Conservation (phyloP, 148 eudicot genomes). For the Linanthus parryae region DNA sequence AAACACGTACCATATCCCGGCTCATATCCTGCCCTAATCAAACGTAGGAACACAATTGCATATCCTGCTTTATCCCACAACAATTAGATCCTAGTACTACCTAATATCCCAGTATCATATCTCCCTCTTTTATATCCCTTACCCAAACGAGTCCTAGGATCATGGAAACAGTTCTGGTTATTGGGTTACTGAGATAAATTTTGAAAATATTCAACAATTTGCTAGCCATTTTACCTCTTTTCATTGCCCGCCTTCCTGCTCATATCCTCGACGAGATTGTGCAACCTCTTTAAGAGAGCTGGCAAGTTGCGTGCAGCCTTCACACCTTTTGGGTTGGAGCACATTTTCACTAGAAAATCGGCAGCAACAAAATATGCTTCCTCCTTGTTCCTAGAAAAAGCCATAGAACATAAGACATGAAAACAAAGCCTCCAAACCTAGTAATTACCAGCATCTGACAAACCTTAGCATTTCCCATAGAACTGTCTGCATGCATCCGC, state of each 20-base stretch:
- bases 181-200: no score
- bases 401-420: slow-evolving; percentile 4
- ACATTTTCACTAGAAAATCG: slow-evolving; percentile 67
- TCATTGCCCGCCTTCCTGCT: slow-evolving; percentile 53
- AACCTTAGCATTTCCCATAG: slow-evolving; percentile 65
- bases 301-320: slow-evolving; percentile 36
- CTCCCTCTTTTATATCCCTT: no score
- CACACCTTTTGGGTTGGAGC: slow-evolving; percentile 35
- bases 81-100: no score
- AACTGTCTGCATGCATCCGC: slow-evolving; percentile 49
- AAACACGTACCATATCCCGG: no score
- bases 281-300: slow-evolving; percentile 59
- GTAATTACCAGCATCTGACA: slow-evolving; percentile 8
- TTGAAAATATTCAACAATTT: no score
- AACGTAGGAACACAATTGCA: no score
- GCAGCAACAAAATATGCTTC: slow-evolving; percentile 77
- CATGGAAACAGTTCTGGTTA: no score
- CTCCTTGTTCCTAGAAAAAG: slow-evolving; percentile 72
- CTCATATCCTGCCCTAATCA: no score
- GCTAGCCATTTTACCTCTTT: slow-evolving; percentile 78
- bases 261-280: slow-evolving; percentile 67
- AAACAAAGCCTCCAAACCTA: no score
- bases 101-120: no score
- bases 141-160: no score
- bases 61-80: no score